These are phyloP conservation scores for Lichtheimia ornata DNA, from an alignment of 371 early-diverging fungal genomes.

Conservation along the genomic window DNA sequence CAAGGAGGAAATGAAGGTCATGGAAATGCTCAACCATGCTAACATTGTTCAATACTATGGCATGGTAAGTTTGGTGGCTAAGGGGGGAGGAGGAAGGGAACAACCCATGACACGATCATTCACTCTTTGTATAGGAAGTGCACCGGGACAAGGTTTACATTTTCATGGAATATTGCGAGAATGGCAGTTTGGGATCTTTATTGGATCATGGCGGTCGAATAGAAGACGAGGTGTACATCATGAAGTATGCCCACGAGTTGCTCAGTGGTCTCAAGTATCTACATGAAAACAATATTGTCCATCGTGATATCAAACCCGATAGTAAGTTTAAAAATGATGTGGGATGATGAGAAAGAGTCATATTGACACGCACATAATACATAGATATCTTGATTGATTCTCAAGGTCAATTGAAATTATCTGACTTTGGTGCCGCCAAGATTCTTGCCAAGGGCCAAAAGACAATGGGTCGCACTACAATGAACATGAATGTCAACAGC, in stretches of 20 bases:
- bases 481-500: conserved; percentile 63
- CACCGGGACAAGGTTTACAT: conserved; percentile 89
- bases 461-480: conserved; percentile 66
- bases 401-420: conserved; percentile 77
- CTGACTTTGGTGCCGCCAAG: conserved; percentile 92
- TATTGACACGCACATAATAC: not conserved
- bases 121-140: conserved; percentile 63
- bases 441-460: conserved; percentile 78
- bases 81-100: not conserved
- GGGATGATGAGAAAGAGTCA: not conserved
- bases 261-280: conserved; percentile 89
- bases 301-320: conserved; percentile 91
- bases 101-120: not conserved
- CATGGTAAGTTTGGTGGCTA: conserved; percentile 47
- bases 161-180: conserved; percentile 94
- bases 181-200: conserved; percentile 78
- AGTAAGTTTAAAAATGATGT: conserved; percentile 45
- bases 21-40: conserved; percentile 88
- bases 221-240: conserved; percentile 73
- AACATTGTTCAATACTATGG: conserved; percentile 91
- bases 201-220: conserved; percentile 81
- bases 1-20: conserved; percentile 88
- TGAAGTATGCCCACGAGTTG: conserved; percentile 83
- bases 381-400: conserved; percentile 83
- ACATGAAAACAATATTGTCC: conserved; percentile 85